Evolutionary conservation across 2,329 filamentous ascomycete species (phyloP), one percentile per base, ranked within the genome.

Genomic region (Phialophora tarda): DNA sequence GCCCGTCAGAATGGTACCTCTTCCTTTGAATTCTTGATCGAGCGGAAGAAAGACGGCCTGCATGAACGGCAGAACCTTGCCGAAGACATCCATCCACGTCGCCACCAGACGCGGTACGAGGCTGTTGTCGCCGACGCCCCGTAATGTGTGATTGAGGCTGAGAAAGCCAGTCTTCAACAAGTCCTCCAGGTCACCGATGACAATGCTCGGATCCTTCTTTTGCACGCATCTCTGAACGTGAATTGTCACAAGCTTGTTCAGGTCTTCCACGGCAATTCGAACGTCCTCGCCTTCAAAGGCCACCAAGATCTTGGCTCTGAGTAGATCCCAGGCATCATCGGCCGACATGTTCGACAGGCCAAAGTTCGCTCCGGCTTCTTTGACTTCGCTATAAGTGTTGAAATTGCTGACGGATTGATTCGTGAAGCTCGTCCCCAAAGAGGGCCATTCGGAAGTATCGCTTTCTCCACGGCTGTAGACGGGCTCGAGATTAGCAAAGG

Each of bases 21-120:
- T 86, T 5, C 94, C 95, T 61, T 92, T 89, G 76, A 99, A 96
- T 76, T 99, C 95, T 11, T 97, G 86, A 74, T 99, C 95, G 0
- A 99, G 81, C 0, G 93, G 95, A 1, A 99, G 82, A 75, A 99
- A 97, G 0, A 97, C 93, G 0, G 94, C 93, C 80, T 98, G 94
- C 73, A 99, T 89, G 75, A 97, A 98, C 0, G 95, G 95, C 4
- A 98, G 80, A 44, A 98, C 91, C 6, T 87, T 91, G 2, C 92
- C 94, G 74, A 97, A 97, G 0, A 95, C 93, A 55, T 95, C 89
- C 66, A 96, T 87, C 95, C 95, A 99, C 75, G 97, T 88, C 75
- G 97, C 92, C 2, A 97, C 94, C 0, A 99, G 83, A 63, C 92
- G 88, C 0, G 92, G 91, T 24, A 98, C 92, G n/a, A 98, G 85